Percentiles rank a stretch among this genome's conserved stretches.
Evolutionary conservation across 345 rosid genomes (phyloP).

Genomic region (Camelina neglecta): DNA sequence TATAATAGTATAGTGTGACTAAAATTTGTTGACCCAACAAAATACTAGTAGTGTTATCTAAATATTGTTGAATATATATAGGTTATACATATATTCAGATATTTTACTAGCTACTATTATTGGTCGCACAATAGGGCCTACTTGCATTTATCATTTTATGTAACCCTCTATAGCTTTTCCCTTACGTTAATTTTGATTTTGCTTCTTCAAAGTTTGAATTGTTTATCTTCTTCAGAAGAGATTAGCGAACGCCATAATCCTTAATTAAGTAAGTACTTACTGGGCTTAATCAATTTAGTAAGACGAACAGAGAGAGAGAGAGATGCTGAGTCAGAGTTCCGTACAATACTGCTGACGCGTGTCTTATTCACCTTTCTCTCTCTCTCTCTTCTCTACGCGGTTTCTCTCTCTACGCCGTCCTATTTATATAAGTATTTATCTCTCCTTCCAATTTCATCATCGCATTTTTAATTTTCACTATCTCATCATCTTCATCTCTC

Average conservation of each 20-base stretch:
- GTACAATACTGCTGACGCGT: slow-evolving; percentile 48
- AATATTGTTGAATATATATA: neutral
- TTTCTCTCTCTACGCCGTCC: slow-evolving; percentile 40
- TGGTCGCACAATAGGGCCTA: no score
- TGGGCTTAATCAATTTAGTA: no score
- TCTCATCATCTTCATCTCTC: neutral
- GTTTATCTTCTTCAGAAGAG: no score
- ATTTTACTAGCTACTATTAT: no score
- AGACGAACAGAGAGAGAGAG: slow-evolving; percentile 5
- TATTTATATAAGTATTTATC: slow-evolving; percentile 29
- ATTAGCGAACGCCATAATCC: no score
- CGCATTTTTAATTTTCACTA: neutral
- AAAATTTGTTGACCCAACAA: neutral
- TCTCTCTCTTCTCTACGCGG: slow-evolving; percentile 40
- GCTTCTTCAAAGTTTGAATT: no score
- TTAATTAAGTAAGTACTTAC: no score
- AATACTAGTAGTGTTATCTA: neutral
- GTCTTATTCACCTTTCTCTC: slow-evolving; percentile 34
- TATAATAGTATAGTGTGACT: no score
- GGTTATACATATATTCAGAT: neutral
- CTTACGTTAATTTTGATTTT: neutral
- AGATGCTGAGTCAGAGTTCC: slow-evolving; percentile 47
- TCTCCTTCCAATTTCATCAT: slow-evolving; percentile 17
- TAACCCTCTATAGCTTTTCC: neutral
- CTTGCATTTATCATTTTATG: no score